Conservation (phyloP, 192 early-diverging fungal species). For the Mortierella claussenii region DNA sequence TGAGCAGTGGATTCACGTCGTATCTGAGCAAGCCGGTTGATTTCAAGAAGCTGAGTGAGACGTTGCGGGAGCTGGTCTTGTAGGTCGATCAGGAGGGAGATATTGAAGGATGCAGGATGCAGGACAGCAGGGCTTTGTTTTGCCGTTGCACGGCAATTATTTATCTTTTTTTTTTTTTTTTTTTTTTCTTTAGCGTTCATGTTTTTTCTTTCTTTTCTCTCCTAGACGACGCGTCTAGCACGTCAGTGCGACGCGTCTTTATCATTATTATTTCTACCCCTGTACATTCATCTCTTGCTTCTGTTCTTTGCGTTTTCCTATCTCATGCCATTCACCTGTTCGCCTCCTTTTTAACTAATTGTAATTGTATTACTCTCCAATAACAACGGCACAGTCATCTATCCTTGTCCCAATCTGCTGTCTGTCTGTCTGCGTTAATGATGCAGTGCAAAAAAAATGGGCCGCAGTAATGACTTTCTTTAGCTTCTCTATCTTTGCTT, state of each 20-base stretch:
- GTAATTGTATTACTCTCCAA: too few species aligned
- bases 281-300: not conserved
- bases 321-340: too few species aligned
- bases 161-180: not conserved
- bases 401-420: not conserved
- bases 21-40: constrained; percentile 69
- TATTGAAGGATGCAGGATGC: too few species aligned
- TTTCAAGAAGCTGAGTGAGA: constrained; percentile 59
- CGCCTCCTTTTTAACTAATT: too few species aligned
- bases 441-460: too few species aligned
- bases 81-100: not conserved
- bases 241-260: not conserved
- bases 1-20: constrained; percentile 59
- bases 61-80: constrained; percentile 44
- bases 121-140: too few species aligned
- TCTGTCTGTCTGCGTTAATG: not conserved
- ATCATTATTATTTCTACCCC: not conserved
- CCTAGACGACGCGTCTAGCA: too few species aligned
- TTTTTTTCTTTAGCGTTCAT: not conserved
- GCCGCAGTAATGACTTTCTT: too few species aligned
- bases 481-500: too few species aligned
- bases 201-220: too few species aligned
- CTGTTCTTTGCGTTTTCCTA: too few species aligned
- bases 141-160: not conserved
- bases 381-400: not conserved